These are phyloP conservation scores for Cryptomeria japonica DNA, from an alignment of 75 land plant genomes.

Conservation along the genomic window DNA sequence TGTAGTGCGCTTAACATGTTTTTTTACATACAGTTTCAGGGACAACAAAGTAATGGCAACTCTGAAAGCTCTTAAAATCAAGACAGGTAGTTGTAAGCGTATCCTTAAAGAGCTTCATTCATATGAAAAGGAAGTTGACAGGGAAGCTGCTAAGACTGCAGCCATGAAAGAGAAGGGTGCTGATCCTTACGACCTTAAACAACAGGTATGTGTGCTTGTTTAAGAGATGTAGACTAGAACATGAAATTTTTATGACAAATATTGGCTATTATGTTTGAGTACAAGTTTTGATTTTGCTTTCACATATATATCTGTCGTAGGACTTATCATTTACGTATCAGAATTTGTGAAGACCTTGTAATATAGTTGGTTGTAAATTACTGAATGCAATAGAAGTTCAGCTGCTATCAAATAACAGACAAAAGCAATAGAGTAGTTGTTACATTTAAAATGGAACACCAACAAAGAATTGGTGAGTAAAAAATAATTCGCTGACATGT, in stretches of 20 bases:
- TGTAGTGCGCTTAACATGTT: not conserved
- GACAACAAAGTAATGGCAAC: conserved; percentile 51
- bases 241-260: not conserved
- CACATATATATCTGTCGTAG: not conserved
- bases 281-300: not conserved
- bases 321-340: not conserved
- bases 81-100: conserved; percentile 82
- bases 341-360: not conserved
- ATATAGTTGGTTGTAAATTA: not conserved
- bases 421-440: not conserved
- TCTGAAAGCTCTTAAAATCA: conserved; percentile 70
- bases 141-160: conserved; percentile 77
- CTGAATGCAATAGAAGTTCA: not conserved
- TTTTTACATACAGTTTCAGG: not conserved
- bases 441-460: not conserved
- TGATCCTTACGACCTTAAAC: conserved; percentile 90
- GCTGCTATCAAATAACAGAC: not conserved
- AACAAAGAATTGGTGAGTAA: no score
- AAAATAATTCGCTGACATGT: no score
- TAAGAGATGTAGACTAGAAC: not conserved
- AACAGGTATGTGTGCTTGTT: conserved; percentile 52
- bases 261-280: not conserved
- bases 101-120: conserved; percentile 81
- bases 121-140: conserved; percentile 90
- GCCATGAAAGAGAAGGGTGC: conserved; percentile 86